Evolutionary conservation across 805 yeast species (phyloP), one percentile per base, ranked within the genome.

Genomic region (Deakozyma indianensis): DNA sequence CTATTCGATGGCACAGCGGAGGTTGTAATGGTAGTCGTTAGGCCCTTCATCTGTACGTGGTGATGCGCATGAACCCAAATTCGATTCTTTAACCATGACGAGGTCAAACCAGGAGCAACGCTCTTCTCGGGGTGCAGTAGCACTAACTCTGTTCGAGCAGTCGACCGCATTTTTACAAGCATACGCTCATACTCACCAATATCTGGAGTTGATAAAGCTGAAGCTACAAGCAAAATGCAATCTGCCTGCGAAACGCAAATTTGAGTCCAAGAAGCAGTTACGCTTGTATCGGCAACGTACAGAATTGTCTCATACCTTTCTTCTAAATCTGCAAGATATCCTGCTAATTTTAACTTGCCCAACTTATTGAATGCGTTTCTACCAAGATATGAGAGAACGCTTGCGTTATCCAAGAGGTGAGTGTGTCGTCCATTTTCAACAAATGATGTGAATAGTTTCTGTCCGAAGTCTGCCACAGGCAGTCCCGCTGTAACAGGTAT

Each of bases 231-330:
- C 25, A 92, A 66, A n/a, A 90, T 77, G 65, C 96, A 88, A 61
- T 90, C 97, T 16, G 95, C 97, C 61, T 90, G 96, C 5, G 88
- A 78, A 35, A 90, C 82, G 60, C 97, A 92, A 0, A 96, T 85
- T 5, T 77, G 72, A 0, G 96, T 85, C 98, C 98, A 90, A 18
- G 78, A 72, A 0, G 96, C 83, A 52, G 77, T 78, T 1, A 82
- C 77, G 0, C 83, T 71, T 0, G 96, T 78, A 55, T 92, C 97
- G 22, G 92, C 88, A 11, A 90, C 78, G 56, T 90, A 92, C 1
- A 90, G 76, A 3, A 92, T 82, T n/a, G 86, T 81, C 52, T 90
- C 85, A 59, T 80, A 84, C 50, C 76, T 73, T 55, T 88, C 96
- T 66, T 90, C 98, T 43, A 92, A 68, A 53, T 86, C 94, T 0